Evolutionary conservation across 305 asterid genomes (phyloP).

Genomic region (Fraxinus xanthoxyloides): DNA sequence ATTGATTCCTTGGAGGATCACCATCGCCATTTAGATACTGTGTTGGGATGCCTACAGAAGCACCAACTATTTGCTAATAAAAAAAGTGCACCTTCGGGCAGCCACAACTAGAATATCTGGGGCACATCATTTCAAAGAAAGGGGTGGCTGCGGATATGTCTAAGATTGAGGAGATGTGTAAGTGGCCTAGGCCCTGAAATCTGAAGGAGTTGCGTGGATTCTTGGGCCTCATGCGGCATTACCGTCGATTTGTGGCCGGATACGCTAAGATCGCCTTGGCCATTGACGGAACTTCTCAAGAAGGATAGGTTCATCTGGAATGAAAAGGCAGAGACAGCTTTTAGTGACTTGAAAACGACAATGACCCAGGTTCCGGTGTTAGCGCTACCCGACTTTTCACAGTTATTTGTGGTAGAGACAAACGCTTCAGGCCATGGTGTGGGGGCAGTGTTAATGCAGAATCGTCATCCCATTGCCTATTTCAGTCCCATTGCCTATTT

Average conservation of each 20-base stretch:
- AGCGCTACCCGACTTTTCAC: not conserved
- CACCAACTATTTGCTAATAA: not conserved
- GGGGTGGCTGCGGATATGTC: not conserved
- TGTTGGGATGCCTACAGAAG: not conserved
- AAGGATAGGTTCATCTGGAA: not conserved
- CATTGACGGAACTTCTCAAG: not conserved
- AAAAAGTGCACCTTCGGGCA: not conserved
- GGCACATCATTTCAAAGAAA: not conserved
- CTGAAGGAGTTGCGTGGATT: not conserved
- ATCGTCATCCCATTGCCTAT: not conserved
- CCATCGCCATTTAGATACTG: not conserved
- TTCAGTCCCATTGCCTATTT: not conserved
- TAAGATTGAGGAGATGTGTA: not conserved
- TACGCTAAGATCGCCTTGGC: not conserved
- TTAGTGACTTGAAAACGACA: too few relatives aligned
- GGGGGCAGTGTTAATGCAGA: not conserved
- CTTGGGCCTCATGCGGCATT: not conserved
- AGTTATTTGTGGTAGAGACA: not conserved
- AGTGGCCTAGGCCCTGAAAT: not conserved
- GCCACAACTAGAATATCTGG: not conserved
- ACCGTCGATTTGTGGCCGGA: not conserved
- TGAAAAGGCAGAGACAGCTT: too few relatives aligned
- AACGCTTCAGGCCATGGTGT: not conserved
- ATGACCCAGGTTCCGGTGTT: not conserved
- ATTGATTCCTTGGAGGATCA: not conserved